Evolutionary conservation across 192 early-diverging fungal species (phyloP), one percentile per base, ranked within the genome.

Genomic region (Cladochytrium replicatum): DNA sequence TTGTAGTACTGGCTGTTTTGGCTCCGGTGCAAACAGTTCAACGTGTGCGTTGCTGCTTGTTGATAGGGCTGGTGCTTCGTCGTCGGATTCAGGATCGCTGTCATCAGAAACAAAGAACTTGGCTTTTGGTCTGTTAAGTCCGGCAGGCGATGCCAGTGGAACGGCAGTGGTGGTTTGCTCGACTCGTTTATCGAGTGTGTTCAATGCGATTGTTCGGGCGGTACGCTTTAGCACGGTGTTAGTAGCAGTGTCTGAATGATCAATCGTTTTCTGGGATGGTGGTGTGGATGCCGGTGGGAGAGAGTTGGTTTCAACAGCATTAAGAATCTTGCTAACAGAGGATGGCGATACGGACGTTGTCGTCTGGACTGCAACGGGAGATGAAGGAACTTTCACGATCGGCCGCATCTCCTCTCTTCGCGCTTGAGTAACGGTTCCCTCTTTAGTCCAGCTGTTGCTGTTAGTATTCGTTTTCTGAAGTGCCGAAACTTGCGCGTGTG

Each of bases 381-480:
- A n/a, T n/a, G n/a, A n/a, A n/a, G n/a, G n/a, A n/a, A n/a, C n/a
- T n/a, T n/a, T n/a, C n/a, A n/a, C n/a, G n/a, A n/a, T n/a, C n/a
- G n/a, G n/a, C 29, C 39, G 47, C 26, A 37, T 29, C 32, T 54
- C 42, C n/a, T 55, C 39, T 22, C 38, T 3, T 17, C 23, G 13
- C 4, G 29, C 11, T 13, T 43, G 50, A 15, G 28, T 22, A 1
- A 47, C 47, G 48, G 21, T 21, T 22, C 15, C 32, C 15, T 43
- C 22, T n/a, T 57, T 57, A 29, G 38, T 11, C 49, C 54, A 9
- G 38, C 53, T 1, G 50, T 41, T 8, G 29, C 48, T 29, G 48
- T 58, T 8, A 58, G 32, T 26, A 58, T 46, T 3, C 58, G 29
- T 26, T 60, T 60, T 27, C 52, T 54, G 1, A 44, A 60, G 24